Conservation (phyloP, 768 basidiomycete species). For the Naganishia randhawae region DNA sequence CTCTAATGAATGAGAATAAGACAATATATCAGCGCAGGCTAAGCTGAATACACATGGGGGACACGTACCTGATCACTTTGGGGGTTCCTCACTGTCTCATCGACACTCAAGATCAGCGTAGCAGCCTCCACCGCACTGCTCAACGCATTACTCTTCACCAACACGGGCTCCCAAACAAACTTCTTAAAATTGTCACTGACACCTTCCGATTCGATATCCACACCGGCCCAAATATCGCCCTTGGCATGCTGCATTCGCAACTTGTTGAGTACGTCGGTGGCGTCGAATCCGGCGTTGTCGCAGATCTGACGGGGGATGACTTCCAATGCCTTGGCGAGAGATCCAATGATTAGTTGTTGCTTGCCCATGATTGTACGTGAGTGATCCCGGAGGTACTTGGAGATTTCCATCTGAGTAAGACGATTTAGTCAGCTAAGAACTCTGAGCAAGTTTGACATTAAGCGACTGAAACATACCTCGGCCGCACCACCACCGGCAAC, state of each 20-base stretch:
- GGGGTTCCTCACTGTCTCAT: conserved; percentile 94
- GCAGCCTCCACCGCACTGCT: conserved; percentile 94
- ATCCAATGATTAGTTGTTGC: conserved; percentile 85
- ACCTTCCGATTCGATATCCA: conserved; percentile 82
- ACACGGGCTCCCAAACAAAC: conserved; percentile 96
- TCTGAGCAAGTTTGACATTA: neutral
- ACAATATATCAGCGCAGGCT: neutral
- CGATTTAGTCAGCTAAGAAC: conserved; percentile 45
- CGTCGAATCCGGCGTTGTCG: conserved; percentile 96
- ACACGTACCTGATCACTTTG: conserved; percentile 80
- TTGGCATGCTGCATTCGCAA: conserved; percentile 91
- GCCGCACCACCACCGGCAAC: conserved; percentile 97
- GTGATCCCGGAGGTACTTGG: conserved; percentile 85
- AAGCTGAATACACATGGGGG: too few species aligned
- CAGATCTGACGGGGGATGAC: conserved; percentile 97
- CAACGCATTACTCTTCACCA: conserved; percentile 93
- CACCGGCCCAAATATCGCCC: conserved; percentile 85
- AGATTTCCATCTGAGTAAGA: conserved; percentile 73
- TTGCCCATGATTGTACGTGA: conserved; percentile 93
- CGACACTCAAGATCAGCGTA: conserved; percentile 88
- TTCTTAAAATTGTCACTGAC: conserved; percentile 94
- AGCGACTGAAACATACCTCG: conserved; percentile 61
- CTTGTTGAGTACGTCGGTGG: conserved; percentile 94
- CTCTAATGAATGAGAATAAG: conserved; percentile 54
- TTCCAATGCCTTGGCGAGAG: conserved; percentile 94